Conservation (phyloP, 305 asterid species). For the Rubia balearica region DNA sequence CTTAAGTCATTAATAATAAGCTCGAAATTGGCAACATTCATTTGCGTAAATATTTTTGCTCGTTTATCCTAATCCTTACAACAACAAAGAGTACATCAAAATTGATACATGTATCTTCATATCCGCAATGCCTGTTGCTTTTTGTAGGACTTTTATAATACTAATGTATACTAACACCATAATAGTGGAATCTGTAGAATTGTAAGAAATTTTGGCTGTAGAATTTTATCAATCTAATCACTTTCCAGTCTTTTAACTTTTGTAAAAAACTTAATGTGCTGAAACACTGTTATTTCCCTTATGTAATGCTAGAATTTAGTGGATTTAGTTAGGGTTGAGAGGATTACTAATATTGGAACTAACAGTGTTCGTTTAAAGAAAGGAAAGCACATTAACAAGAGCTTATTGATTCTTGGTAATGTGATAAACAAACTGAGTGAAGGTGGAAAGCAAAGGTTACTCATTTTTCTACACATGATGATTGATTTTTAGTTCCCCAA, state of each 20-base stretch:
- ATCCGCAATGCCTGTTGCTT: not conserved
- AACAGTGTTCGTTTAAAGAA: constrained; percentile 95
- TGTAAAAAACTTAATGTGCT: not conserved
- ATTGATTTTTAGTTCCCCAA: constrained; percentile 11
- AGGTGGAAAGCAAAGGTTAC: constrained; percentile 89
- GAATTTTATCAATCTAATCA: not conserved
- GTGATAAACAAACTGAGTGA: constrained; percentile 94
- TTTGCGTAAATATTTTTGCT: not conserved
- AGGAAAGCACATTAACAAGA: constrained; percentile 96
- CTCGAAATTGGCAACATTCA: not conserved
- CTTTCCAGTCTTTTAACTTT: not conserved
- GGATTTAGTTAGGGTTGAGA: constrained; percentile 93
- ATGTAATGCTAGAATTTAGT: constrained; percentile 61
- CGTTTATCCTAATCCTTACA: not conserved
- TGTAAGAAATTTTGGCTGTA: not conserved
- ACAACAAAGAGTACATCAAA: not conserved
- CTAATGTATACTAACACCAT: not conserved
- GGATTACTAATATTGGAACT: constrained; percentile 93
- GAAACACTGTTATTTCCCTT: constrained; percentile 19
- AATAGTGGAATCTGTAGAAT: not conserved
- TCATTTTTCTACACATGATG: constrained; percentile 9
- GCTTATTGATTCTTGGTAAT: constrained; percentile 94
- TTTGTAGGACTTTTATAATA: not conserved
- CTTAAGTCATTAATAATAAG: constrained; percentile 6
- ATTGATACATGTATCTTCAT: not conserved